Percentiles rank a stretch among this genome's conserved stretches.
phyloP scores from a whole-genome alignment of 2,329 filamentous ascomycete genomes.

The Laburnicola sp. region DNA sequence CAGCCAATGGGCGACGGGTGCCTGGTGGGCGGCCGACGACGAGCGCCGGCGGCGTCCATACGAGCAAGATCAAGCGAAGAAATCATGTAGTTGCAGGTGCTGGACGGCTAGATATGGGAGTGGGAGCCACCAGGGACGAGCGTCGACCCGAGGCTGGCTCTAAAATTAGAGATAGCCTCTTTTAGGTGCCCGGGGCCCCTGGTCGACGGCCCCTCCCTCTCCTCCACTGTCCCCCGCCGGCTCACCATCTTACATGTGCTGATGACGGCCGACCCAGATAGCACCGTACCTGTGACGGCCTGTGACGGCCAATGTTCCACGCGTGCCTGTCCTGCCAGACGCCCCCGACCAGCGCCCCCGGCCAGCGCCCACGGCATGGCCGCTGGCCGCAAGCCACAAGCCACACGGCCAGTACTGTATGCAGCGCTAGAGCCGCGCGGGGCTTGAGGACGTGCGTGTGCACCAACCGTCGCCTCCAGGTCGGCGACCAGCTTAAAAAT shows the following conservation, averaged over 20 bases:
- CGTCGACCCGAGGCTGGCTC: constrained; percentile 28
- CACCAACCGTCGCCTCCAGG: constrained; percentile 4
- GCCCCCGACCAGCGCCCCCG: no score
- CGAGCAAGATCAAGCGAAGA: constrained; percentile 36
- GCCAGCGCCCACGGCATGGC: no score
- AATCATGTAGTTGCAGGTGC: constrained; percentile 23
- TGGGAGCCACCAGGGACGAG: constrained; percentile 22
- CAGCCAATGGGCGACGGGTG: constrained; percentile 1
- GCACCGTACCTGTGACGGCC: neutral
- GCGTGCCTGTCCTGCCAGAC: no score
- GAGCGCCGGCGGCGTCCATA: constrained; percentile 20
- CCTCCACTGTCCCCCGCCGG: constrained; percentile 2
- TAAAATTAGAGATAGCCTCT: constrained; percentile 42
- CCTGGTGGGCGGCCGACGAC: constrained; percentile 20
- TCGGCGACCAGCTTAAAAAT: constrained; percentile 7
- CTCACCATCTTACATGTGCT: constrained; percentile 17
- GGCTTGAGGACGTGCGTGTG: neutral
- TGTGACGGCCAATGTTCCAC: no score
- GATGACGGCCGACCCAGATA: constrained; percentile 3
- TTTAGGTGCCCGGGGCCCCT: constrained; percentile 23
- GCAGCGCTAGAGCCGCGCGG: no score
- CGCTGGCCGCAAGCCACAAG: neutral
- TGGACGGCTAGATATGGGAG: constrained; percentile 24
- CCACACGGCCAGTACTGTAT: neutral
- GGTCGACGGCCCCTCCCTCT: constrained; percentile 11